A percentile compares a stretch with the other conserved stretches of the same genome.
Conservation (phyloP, 208 protist species). For the Acanthamoeba castellanii region DNA sequence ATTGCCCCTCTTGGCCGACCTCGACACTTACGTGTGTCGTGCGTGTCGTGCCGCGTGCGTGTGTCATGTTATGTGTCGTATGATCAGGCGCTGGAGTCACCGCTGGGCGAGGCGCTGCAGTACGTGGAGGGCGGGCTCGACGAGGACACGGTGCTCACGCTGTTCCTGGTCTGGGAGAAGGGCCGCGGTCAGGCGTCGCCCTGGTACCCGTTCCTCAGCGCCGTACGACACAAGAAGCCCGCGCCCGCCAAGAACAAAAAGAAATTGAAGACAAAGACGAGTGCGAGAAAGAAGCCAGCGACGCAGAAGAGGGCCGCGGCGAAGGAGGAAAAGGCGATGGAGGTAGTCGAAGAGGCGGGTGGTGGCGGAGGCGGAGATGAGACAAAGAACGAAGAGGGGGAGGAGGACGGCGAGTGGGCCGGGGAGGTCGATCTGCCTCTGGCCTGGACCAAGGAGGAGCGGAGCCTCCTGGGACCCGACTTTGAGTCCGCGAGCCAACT, state of each 20-base stretch:
- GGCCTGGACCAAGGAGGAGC: neutral
- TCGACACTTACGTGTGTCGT: neutral
- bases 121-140: constrained; percentile 1
- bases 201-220: neutral
- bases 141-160: constrained; percentile 23
- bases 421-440: neutral
- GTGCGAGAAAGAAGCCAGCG: neutral
- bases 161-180: constrained; percentile 31
- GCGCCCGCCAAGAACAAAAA: neutral
- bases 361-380: neutral
- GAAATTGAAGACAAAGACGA: neutral
- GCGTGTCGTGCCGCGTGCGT: too few species aligned
- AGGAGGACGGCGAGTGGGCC: neutral
- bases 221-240: neutral
- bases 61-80: too few species aligned
- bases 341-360: neutral
- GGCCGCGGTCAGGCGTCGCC: neutral
- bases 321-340: neutral
- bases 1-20: neutral
- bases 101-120: constrained; percentile 8
- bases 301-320: neutral
- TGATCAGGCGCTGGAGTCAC: neutral
- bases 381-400: neutral
- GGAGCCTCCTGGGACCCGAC: neutral
- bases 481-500: neutral